A percentile compares a stretch with the other conserved stretches of the same genome.
phyloP scores from a whole-genome alignment of 805 yeast genomes.

The Martiniozyma abietophila region DNA sequence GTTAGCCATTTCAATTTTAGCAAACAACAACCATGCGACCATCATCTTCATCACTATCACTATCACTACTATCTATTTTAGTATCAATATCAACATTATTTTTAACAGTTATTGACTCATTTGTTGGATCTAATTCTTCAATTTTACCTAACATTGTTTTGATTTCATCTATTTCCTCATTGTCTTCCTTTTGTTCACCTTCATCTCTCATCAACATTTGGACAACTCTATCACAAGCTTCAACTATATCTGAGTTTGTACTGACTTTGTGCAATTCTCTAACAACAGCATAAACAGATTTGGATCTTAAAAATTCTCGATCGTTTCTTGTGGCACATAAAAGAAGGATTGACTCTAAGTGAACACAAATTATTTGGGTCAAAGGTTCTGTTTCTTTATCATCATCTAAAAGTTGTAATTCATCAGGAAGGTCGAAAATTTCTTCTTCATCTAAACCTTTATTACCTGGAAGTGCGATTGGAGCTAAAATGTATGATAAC shows the following conservation, averaged over 20 bases:
- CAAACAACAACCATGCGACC: constrained; percentile 12
- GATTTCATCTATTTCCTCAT: constrained; percentile 34
- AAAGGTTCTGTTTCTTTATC: constrained; percentile 74
- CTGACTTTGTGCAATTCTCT: constrained; percentile 72
- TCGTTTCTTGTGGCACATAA: constrained; percentile 67
- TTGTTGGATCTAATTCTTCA: constrained; percentile 9
- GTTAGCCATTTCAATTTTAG: no score
- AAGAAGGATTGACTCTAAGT: constrained; percentile 70
- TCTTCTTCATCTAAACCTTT: constrained; percentile 69
- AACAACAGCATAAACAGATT: constrained; percentile 75
- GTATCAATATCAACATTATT: constrained; percentile 6
- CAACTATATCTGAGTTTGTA: constrained; percentile 38
- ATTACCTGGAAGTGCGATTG: constrained; percentile 58
- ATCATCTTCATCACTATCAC: constrained; percentile 11
- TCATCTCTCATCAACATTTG: constrained; percentile 93
- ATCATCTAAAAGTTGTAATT: constrained; percentile 66
- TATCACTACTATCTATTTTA: constrained; percentile 7
- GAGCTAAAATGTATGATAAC: constrained; percentile 72
- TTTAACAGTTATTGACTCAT: constrained; percentile 4
- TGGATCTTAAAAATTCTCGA: constrained; percentile 71
- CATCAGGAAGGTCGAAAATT: constrained; percentile 79
- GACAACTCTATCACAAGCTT: constrained; percentile 74
- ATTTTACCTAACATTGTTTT: constrained; percentile 38
- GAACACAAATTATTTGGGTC: constrained; percentile 53
- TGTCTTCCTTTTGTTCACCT: constrained; percentile 40